Base-by-base conservation (phyloP, 495 filamentous ascomycete species). In the Lepraria neglecta region DNA sequence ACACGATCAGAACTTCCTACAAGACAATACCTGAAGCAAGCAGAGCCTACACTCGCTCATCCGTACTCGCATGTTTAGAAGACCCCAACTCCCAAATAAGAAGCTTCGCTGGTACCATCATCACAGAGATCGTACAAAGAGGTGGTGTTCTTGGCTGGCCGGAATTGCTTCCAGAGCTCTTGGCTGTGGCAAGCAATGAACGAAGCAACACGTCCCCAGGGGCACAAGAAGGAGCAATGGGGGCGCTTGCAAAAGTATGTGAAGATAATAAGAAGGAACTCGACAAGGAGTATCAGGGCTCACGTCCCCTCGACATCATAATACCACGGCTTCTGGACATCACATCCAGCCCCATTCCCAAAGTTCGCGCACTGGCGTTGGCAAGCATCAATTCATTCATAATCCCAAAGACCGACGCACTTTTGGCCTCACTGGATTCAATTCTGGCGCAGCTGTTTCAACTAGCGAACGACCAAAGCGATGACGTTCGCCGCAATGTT, bases 101-200 rank as follows among this genome's bases (percentile, higher is more conserved):
- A 67, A 90, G 82, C 68, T 89, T 87, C 73, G 87, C 90, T 43
- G 95, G 95, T 61, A 97, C 87, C 69, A 90, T 97, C 68, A 90
- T 96, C 67, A 97, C 95, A n/a, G 92, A 97, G 74, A 76, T 97
- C 68, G 85, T 97, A 57, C 82, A 82, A 62, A 84, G 85, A 64
- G 92, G 91, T 38, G 92, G 92, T 7, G 77, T 99, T 54, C 77
- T 92, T 70, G 87, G 84, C 59, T 99, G 94, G 94, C 91, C 92
- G 6, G 88, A 96, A 72, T 75, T 96, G 35, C 72, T 99, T 19
- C 84, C 91, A 17, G 84, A 95, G 65, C 77, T 99, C 14, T 70
- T 97, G 53, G 72, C 82, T 42, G 77, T 92, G 69, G 84, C 95
- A 61, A 79, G 81, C 51, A 95, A 95, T 69, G 78, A 85, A 58